These are phyloP conservation scores for Gnomoniopsis smithogilvyi DNA, from an alignment of 2,329 filamentous ascomycete species.

Conservation along the genomic window DNA sequence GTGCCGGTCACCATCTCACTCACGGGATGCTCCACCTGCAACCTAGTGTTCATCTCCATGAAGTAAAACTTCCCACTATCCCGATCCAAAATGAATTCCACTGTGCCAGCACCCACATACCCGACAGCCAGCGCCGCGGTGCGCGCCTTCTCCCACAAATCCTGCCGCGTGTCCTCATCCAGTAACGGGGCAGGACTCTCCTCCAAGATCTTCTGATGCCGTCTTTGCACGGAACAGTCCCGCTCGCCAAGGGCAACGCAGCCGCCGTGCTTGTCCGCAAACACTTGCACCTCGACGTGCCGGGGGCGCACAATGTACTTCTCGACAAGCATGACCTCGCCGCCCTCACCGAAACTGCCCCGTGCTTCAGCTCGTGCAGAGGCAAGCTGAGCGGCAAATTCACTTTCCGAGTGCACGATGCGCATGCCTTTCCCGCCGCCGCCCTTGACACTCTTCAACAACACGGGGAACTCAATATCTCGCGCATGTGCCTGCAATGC, in stretches of 20 bases:
- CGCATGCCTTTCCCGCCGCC: slow-evolving; percentile 85
- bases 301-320: slow-evolving; percentile 75
- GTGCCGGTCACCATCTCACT: slow-evolving; percentile 68
- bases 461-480: slow-evolving; percentile 65
- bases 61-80: slow-evolving; percentile 78
- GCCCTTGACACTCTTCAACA: slow-evolving; percentile 76
- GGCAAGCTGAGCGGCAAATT: slow-evolving; percentile 67
- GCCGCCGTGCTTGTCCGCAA: slow-evolving; percentile 76
- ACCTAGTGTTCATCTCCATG: slow-evolving; percentile 79
- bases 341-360: slow-evolving; percentile 75
- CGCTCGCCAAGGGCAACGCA: slow-evolving; percentile 83
- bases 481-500: slow-evolving; percentile 66
- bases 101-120: slow-evolving; percentile 87
- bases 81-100: slow-evolving; percentile 88
- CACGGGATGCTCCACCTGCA: slow-evolving; percentile 97
- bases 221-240: slow-evolving; percentile 81
- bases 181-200: slow-evolving; percentile 78
- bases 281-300: slow-evolving; percentile 88
- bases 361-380: slow-evolving; percentile 73
- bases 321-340: slow-evolving; percentile 81
- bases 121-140: slow-evolving; percentile 69
- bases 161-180: slow-evolving; percentile 53
- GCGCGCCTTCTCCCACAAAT: slow-evolving; percentile 64
- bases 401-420: slow-evolving; percentile 64
- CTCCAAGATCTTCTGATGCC: slow-evolving; percentile 89